Conservation (phyloP, 2,329 filamentous ascomycete species). For the Zymoseptoria passerinii region DNA sequence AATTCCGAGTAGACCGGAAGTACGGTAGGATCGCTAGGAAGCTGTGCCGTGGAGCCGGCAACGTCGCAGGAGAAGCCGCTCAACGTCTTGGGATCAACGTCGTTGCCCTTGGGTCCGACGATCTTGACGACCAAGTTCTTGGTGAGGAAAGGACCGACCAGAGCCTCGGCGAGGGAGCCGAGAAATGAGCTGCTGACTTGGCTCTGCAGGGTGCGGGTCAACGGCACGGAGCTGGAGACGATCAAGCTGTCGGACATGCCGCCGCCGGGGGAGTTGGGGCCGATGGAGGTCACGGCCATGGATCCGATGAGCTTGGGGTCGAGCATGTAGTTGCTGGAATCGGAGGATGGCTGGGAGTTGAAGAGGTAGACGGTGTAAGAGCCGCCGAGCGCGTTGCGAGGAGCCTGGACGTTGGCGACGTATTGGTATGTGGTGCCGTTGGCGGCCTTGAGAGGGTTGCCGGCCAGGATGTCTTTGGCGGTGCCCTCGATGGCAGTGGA, state of each 20-base stretch:
- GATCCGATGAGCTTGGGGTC: slow-evolving; percentile 52
- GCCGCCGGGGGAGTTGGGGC: not conserved
- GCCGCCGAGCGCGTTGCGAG: slow-evolving; percentile 51
- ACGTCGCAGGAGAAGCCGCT: slow-evolving; percentile 35
- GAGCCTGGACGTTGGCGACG: slow-evolving; percentile 57
- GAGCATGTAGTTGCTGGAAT: slow-evolving; percentile 43
- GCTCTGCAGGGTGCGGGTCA: slow-evolving; percentile 36
- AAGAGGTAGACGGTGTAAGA: slow-evolving; percentile 63
- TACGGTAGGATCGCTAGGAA: slow-evolving; percentile 21
- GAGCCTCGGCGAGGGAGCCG: slow-evolving; percentile 19
- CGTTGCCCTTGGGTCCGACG: slow-evolving; percentile 21
- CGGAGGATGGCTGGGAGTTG: slow-evolving; percentile 43
- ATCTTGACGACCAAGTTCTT: slow-evolving; percentile 31
- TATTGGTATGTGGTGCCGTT: slow-evolving; percentile 53
- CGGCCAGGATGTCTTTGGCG: slow-evolving; percentile 6
- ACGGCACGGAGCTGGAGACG: slow-evolving; percentile 36
- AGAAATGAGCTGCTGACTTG: slow-evolving; percentile 27
- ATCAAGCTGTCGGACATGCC: slow-evolving; percentile 20
- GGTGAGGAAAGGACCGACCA: slow-evolving; percentile 26
- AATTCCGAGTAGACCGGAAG: slow-evolving; percentile 31
- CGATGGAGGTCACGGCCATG: slow-evolving; percentile 39
- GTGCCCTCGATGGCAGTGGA: not conserved
- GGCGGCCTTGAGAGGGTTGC: slow-evolving; percentile 23
- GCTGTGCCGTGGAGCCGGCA: slow-evolving; percentile 30
- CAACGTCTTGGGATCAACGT: slow-evolving; percentile 27